phyloP scores from a whole-genome alignment of 2,329 filamentous ascomycete species.

The Pyrenochaeta sp. region DNA sequence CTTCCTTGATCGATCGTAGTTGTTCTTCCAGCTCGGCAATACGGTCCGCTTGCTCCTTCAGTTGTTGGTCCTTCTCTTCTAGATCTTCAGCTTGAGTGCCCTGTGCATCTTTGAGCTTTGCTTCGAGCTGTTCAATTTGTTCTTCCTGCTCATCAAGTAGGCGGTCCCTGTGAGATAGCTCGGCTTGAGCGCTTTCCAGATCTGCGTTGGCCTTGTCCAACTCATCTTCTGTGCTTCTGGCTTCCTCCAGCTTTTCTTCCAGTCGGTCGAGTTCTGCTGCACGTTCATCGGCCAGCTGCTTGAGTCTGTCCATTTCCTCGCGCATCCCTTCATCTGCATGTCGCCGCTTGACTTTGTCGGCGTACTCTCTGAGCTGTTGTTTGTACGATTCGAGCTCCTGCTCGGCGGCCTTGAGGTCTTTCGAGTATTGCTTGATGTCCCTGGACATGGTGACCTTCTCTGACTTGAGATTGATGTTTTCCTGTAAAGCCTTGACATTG shows the following conservation, averaged over 20 bases:
- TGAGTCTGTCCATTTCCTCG: slow-evolving; percentile 63
- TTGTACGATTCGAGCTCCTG: slow-evolving; percentile 85
- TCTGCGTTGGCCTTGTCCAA: slow-evolving; percentile 45
- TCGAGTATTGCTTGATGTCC: slow-evolving; percentile 86
- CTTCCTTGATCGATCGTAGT: slow-evolving; percentile 32
- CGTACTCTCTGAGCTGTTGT: slow-evolving; percentile 80
- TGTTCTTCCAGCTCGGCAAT: slow-evolving; percentile 39
- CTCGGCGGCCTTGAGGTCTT: slow-evolving; percentile 81
- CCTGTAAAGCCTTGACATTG: slow-evolving; percentile 85
- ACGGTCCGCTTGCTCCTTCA: slow-evolving; percentile 38
- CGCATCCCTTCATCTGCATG: slow-evolving; percentile 75
- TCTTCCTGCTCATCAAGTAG: slow-evolving; percentile 49
- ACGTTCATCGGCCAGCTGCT: slow-evolving; percentile 54
- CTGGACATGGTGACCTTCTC: slow-evolving; percentile 88
- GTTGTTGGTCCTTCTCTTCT: slow-evolving; percentile 40
- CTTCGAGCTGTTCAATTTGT: slow-evolving; percentile 44
- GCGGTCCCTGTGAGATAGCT: slow-evolving; percentile 43
- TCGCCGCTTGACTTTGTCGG: slow-evolving; percentile 79
- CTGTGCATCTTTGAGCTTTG: slow-evolving; percentile 39
- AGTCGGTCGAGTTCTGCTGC: slow-evolving; percentile 44
- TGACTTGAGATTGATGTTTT: slow-evolving; percentile 96
- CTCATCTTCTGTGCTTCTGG: slow-evolving; percentile 40
- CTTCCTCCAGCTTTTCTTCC: slow-evolving; percentile 44
- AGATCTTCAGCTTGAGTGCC: slow-evolving; percentile 35
- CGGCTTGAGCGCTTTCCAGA: slow-evolving; percentile 43